Conservation (phyloP, 768 basidiomycete genomes). For the Glaciozyma antarctica region DNA sequence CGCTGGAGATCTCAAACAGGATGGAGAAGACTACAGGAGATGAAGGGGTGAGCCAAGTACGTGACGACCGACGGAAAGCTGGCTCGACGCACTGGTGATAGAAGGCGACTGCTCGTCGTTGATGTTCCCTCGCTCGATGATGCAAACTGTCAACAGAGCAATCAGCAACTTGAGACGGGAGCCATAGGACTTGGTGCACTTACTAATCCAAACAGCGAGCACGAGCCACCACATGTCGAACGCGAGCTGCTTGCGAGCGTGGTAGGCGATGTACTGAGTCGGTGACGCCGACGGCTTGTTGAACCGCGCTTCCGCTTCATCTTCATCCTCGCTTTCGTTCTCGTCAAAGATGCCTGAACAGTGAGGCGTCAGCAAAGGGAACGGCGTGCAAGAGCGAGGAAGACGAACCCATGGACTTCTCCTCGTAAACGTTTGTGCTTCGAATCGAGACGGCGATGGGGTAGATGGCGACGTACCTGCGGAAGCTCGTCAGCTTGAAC, state of each 20-base stretch:
- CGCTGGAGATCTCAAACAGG: slow-evolving; percentile 52
- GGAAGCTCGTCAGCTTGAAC: neutral
- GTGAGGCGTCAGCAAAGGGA: neutral
- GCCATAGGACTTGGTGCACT: neutral
- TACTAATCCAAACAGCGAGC: slow-evolving; percentile 61
- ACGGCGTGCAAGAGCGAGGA: neutral
- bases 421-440: slow-evolving; percentile 67
- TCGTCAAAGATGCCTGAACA: slow-evolving; percentile 10
- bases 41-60: neutral
- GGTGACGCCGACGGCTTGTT: slow-evolving; percentile 27
- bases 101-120: slow-evolving; percentile 7
- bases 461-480: slow-evolving; percentile 35
- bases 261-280: slow-evolving; percentile 43
- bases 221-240: slow-evolving; percentile 98
- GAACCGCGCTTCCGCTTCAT: slow-evolving; percentile 29
- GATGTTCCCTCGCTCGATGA: slow-evolving; percentile 54
- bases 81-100: slow-evolving; percentile 2
- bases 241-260: slow-evolving; percentile 76
- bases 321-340: slow-evolving; percentile 21
- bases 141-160: slow-evolving; percentile 49
- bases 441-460: slow-evolving; percentile 56
- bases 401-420: slow-evolving; percentile 40
- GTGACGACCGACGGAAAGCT: too few relatives aligned
- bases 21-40: slow-evolving; percentile 28
- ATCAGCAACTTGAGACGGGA: neutral